phyloP scores from a whole-genome alignment of 805 yeast genomes.

The Phaffomyces opuntiae region DNA sequence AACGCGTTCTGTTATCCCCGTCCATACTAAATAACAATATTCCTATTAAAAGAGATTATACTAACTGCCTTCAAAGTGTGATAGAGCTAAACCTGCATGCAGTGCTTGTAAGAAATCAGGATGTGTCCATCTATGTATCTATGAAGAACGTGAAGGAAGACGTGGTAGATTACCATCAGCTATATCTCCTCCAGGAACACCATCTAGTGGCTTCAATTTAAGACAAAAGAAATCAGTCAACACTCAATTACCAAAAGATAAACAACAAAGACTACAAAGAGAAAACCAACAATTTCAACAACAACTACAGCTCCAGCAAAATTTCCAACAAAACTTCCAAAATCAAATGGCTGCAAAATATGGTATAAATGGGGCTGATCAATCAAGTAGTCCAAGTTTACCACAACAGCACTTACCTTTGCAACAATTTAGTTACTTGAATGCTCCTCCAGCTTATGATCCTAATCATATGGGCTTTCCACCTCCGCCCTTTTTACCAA shows the following conservation, averaged over 20 bases:
- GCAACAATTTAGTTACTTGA: neutral
- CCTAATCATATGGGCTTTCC: slow-evolving; percentile 4
- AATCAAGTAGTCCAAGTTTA: no score
- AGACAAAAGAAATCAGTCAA: slow-evolving; percentile 1
- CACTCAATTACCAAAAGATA: slow-evolving; percentile 2
- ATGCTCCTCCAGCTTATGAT: slow-evolving; percentile 8
- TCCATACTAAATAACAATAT: neutral
- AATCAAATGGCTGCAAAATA: slow-evolving; percentile 18
- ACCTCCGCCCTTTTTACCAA: neutral
- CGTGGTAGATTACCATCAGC: slow-evolving; percentile 5
- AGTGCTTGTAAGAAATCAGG: slow-evolving; percentile 21
- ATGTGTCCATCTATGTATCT: slow-evolving; percentile 19
- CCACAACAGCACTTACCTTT: neutral
- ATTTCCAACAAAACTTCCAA: slow-evolving; percentile 15
- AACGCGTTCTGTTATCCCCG: slow-evolving; percentile 3
- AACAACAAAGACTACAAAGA: slow-evolving; percentile 3
- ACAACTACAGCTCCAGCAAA: slow-evolving; percentile 13
- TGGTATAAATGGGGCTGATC: slow-evolving; percentile 14
- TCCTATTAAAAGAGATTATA: neutral
- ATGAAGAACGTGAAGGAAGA: slow-evolving; percentile 16
- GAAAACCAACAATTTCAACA: slow-evolving; percentile 16
- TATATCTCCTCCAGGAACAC: neutral
- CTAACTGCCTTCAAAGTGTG: slow-evolving; percentile 17
- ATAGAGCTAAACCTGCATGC: slow-evolving; percentile 22
- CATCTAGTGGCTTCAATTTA: neutral